These are phyloP conservation scores for Telopea speciosissima DNA, from an alignment of 177 flowering plant species.

Conservation along the genomic window DNA sequence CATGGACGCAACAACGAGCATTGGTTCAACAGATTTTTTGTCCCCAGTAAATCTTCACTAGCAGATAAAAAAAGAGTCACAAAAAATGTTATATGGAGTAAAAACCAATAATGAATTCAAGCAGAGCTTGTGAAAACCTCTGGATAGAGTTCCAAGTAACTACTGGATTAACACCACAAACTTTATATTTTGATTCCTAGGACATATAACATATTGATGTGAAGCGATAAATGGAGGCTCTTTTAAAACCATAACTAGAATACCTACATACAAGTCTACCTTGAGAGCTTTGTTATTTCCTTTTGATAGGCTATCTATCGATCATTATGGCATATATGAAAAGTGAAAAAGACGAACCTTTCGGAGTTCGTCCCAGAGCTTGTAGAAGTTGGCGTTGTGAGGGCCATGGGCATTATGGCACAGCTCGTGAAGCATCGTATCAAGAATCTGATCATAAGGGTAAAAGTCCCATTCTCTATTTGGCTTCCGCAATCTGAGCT, in stretches of 20 bases:
- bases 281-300: too few relatives aligned
- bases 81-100: too few relatives aligned
- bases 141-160: not conserved
- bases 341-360: constrained; percentile 37
- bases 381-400: constrained; percentile 86
- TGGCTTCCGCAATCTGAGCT: constrained; percentile 69
- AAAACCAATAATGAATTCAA: not conserved
- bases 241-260: too few relatives aligned
- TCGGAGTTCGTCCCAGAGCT: constrained; percentile 92
- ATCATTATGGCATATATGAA: too few relatives aligned
- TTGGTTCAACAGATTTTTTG: not conserved
- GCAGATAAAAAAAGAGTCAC: not conserved
- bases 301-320: too few relatives aligned
- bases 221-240: too few relatives aligned
- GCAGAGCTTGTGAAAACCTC: not conserved
- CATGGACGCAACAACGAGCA: too few relatives aligned
- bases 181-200: too few relatives aligned
- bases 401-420: constrained; percentile 90
- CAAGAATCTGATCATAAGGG: constrained; percentile 74
- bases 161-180: too few relatives aligned
- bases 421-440: constrained; percentile 97
- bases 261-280: too few relatives aligned
- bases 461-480: constrained; percentile 69
- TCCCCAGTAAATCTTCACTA: too few relatives aligned
- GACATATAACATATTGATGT: too few relatives aligned